A percentile compares a stretch with the other conserved stretches of the same genome.
Conservation (phyloP, 345 rosid species). For the Linum tenue region DNA sequence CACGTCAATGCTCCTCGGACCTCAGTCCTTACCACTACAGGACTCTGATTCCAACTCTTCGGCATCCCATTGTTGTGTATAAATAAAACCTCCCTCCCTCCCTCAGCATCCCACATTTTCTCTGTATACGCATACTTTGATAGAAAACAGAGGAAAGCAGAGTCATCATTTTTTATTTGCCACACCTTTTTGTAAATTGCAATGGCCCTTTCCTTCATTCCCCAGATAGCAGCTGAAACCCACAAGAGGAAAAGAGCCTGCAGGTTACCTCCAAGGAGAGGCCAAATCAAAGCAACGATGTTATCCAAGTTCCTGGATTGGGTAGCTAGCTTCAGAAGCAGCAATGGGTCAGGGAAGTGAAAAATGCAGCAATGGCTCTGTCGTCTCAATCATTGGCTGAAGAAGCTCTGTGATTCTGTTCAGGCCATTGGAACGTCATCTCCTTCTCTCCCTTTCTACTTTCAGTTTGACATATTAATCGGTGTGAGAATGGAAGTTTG, state of each 20-base stretch:
- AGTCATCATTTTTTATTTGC: background rate
- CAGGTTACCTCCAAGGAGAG: slow-evolving; percentile 28
- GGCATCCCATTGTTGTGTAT: background rate
- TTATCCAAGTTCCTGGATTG: slow-evolving; percentile 12
- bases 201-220: slow-evolving; percentile 3
- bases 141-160: background rate
- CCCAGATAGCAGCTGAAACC: background rate
- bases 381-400: no score
- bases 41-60: background rate
- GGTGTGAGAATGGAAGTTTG: no score
- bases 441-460: no score
- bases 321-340: slow-evolving; percentile 6
- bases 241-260: slow-evolving; percentile 4
- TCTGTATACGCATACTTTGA: background rate
- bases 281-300: slow-evolving; percentile 22
- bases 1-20: background rate
- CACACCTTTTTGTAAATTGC: background rate
- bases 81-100: background rate
- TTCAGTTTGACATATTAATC: no score
- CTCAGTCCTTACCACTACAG: no score
- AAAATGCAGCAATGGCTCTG: no score
- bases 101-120: background rate
- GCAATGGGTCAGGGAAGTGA: slow-evolving; percentile 1
- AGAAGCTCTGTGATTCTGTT: no score
- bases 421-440: no score